Evolutionary conservation across 2,329 filamentous ascomycete species (phyloP).

Genomic region (Aspergillus flavus): DNA sequence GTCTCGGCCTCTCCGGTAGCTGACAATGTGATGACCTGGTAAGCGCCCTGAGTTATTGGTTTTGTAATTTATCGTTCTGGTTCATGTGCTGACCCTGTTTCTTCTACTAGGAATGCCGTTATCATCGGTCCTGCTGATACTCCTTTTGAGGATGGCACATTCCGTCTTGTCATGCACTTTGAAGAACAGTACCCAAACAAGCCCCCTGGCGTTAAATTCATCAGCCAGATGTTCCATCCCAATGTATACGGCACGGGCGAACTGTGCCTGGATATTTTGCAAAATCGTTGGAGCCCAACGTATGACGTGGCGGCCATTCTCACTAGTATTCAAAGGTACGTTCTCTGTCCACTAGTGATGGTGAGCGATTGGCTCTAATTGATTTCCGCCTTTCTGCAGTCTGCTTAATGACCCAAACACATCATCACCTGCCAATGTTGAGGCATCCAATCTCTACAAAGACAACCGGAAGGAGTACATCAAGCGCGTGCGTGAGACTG

Average conservation of each 20-base stretch:
- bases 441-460: conserved; percentile 97
- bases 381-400: conserved; percentile 52
- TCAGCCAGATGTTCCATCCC: conserved; percentile 98
- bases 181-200: conserved; percentile 99
- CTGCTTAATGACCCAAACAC: conserved; percentile 97
- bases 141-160: conserved; percentile 97
- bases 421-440: conserved; percentile 95
- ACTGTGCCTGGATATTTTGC: conserved; percentile 92
- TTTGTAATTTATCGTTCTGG: background rate
- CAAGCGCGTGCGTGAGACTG: conserved; percentile 92
- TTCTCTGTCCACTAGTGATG: conserved; percentile 1
- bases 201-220: conserved; percentile 95
- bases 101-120: conserved; percentile 79
- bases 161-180: conserved; percentile 97
- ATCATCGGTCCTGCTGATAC: conserved; percentile 97
- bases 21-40: conserved; percentile 47
- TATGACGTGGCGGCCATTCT: conserved; percentile 97
- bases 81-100: background rate
- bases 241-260: conserved; percentile 98
- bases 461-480: conserved; percentile 96
- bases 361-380: conserved; percentile 2
- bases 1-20: conserved; percentile 95
- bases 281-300: conserved; percentile 97
- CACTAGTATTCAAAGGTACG: conserved; percentile 94
- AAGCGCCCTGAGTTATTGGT: conserved; percentile 10